Base-by-base conservation (phyloP, 2,329 filamentous ascomycete species). In the Xylogone sp. region DNA sequence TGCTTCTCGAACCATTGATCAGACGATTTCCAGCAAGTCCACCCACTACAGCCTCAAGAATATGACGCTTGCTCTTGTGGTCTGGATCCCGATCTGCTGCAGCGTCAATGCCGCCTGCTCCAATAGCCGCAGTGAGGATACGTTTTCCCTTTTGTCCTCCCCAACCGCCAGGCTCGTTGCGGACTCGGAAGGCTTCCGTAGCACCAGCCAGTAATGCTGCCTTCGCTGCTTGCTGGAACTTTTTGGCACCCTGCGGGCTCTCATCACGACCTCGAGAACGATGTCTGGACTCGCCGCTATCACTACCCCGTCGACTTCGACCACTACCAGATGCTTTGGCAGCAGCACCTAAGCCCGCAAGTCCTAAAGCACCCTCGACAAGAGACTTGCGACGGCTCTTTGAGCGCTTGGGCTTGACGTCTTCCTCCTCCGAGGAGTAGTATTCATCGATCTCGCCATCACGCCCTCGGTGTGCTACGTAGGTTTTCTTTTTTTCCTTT, bases 101-200 rank as follows among this genome's bases (percentile, higher is more conserved):
- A 8, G 85, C 84, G 68, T 97, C 90, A 55, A 96, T 87, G 52
- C 90, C 88, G 59, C 89, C 93, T 53, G 93, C 91, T 70, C 90
- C 87, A 21, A 82, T 80, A 21, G 93, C 93, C 45, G 91, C 92
- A 20, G 93, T 97, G 46, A 96, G 80, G 54, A 97, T 83, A 48
- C 93, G 90, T 75, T 91, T 94, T 59, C 91, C 90, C 72, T 97
- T 97, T 56, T 89, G 87, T 34, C 92, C 93, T 57, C 86, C 87
- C 91, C 92, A 97, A 43, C 86, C 82, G 50, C 93, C 93, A 2
- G 90, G 88, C 56, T 94, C 88, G 63, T 93, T 96, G 67, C 92
- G 86, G 51, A 91, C 86, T 55, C 90, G 87, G 77, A 96, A 96
- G 42, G 93, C 93, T 70, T 97, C 92, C 50, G 91, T 88, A 42